A percentile compares a stretch with the other conserved stretches of the same genome.
Conservation (phyloP, 768 basidiomycete species). For the Lactarius tabidus region DNA sequence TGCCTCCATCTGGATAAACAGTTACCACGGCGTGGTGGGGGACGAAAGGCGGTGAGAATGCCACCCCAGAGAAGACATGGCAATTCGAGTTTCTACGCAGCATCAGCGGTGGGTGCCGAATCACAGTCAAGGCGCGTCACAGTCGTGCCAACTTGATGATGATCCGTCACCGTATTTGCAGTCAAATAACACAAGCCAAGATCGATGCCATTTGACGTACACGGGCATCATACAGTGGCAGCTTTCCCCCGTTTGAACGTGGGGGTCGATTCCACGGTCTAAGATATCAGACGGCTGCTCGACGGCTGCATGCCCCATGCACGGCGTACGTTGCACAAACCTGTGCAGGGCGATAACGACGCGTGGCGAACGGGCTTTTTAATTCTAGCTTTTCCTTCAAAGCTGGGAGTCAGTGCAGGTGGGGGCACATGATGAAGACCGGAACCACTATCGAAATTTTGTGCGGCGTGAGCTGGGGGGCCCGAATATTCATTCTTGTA, state of each 20-base stretch:
- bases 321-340: background rate
- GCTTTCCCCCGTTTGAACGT: conserved; percentile 1
- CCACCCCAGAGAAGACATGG: background rate
- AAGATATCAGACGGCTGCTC: background rate
- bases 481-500: background rate
- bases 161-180: background rate
- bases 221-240: background rate
- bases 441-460: background rate
- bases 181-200: background rate
- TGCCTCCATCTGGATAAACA: conserved; percentile 9
- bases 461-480: background rate
- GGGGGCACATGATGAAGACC: background rate
- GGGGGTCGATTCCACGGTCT: background rate
- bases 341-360: conserved; percentile 11
- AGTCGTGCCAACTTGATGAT: background rate
- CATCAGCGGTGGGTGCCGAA: background rate
- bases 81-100: background rate
- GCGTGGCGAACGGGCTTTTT: conserved; percentile 17
- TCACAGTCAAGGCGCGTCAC: background rate
- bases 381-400: background rate
- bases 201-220: conserved; percentile 16
- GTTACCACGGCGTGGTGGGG: background rate
- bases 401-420: background rate
- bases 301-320: background rate
- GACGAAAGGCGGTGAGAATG: background rate